Base-by-base conservation (phyloP, 2,329 filamentous ascomycete genomes). In the Aspergillus sp. region DNA sequence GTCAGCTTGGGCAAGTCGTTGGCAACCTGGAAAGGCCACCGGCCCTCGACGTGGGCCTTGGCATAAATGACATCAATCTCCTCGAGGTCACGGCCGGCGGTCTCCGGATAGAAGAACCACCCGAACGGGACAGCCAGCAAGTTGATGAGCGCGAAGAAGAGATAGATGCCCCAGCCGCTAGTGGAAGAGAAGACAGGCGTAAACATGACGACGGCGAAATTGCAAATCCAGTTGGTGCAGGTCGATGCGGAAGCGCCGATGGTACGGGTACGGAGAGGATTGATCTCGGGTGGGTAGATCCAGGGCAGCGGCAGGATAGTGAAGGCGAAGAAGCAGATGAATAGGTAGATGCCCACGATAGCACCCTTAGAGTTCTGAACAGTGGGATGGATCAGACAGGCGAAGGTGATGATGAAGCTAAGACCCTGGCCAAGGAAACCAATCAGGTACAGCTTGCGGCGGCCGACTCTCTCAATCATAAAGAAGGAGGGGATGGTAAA, bases 261-360 rank as follows among this genome's bases (percentile, higher is more conserved):
- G 29, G 67, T 65, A 32, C 69, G 62, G 20, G 67, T 72, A 48
- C 67, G 67, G 51, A 71, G 61, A 3, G 69, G 68, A 45, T 68
- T 69, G 51, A 70, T 60, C 38, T 69, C 69, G 30, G 68, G 62
- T 1, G 66, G 56, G 38, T 57, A 55, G 32, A 55, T 39, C 75
- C 74, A 80, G 2, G 75, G 75, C 15, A 78, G 64, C 7, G 75
- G 74, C 4, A 78, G 52, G 66, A 71, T 75, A 1, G 73, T 78
- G 0, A 75, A 75, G 8, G 75, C 78, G 41, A 80, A 81, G 40
- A 75, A 77, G 5, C 69, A 68, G 41, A 80, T 81, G 55, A 80
- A 82, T 3, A 74, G 69, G 57, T 82, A 82, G 17, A 82, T 58
- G 35, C 76, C 77, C 1, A 79, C 74, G 6, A 64, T 46, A 13